Base-by-base conservation (phyloP, 2,329 filamentous ascomycete species). In the Calonectria multiphialidica region DNA sequence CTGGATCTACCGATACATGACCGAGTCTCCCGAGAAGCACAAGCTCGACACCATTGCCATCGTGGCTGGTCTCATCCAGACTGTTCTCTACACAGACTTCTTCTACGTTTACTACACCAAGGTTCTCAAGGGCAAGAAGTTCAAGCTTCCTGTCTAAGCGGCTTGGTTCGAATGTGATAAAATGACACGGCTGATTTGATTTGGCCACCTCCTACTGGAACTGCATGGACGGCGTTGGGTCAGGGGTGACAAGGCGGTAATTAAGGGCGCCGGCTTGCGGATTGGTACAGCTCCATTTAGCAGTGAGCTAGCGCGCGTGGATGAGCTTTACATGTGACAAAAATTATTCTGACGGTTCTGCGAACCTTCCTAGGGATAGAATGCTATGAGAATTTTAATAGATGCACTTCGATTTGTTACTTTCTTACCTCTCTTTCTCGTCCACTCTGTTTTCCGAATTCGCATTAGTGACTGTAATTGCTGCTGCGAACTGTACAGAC, bases 21-120 rank as follows among this genome's bases (percentile, higher is more conserved):
- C 90, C 64, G 95, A 98, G 84, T 82, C 85, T 55, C 15, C 66
- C 16, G 66, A 72, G 55, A 87, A 90, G 63, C 93, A 95, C 83
- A 93, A 89, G 83, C 83, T 93, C 78, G 96, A 98, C 82, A 94
- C 93, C 75, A 97, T 98, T 77, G 93, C 96, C 23, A 93, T 98
- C 64, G 82, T 97, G 74, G 97, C 97, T 4, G 97, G 97, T 15
- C 90, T 98, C 68, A 87, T 98, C 75, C 97, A 99, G 88, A 99
- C 97, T 0, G 86, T 99, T 61, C 88, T 99, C 71, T 99, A 99
- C 88, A 98, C 95, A 75, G 97, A 99, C 87, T 99, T 99, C 88
- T 99, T 99, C 90, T 99, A 96, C 90, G 96, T 99, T 81, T 99
- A 99, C 88, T 99, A 98, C 87, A 98, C 93, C 72, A 98, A 98